These are phyloP conservation scores for Cochlearia excelsa DNA, from an alignment of 345 rosid genomes.

Conservation along the genomic window DNA sequence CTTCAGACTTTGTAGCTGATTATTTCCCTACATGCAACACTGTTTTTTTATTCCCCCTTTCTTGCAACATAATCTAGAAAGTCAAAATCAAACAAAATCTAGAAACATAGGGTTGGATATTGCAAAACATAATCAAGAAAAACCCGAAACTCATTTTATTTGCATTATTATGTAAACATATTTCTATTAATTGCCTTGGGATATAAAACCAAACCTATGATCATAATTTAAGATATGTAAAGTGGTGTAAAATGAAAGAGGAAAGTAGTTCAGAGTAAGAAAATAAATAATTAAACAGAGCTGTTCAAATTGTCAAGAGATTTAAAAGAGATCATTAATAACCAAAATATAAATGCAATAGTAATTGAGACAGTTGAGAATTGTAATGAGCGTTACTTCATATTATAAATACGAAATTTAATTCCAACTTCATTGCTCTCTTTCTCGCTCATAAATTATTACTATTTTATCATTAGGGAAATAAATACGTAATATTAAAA, in stretches of 20 bases:
- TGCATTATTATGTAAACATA: no score
- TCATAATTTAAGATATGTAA: constrained; percentile 8
- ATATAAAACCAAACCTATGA: constrained; percentile 9
- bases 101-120: constrained; percentile 5
- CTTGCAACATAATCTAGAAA: constrained; percentile 16
- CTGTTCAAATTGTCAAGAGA: constrained; percentile 21
- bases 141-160: no score
- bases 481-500: neutral
- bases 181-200: no score
- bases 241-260: constrained; percentile 26
- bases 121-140: constrained; percentile 1
- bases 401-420: constrained; percentile 77
- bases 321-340: constrained; percentile 64
- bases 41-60: neutral
- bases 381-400: constrained; percentile 75
- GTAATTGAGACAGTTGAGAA: constrained; percentile 96
- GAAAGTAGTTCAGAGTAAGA: constrained; percentile 67
- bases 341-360: constrained; percentile 82
- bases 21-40: constrained; percentile 13
- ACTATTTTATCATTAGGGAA: constrained; percentile 20
- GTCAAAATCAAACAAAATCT: constrained; percentile 16
- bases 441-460: constrained; percentile 19
- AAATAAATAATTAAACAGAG: constrained; percentile 32
- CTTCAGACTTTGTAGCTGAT: constrained; percentile 29
- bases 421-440: constrained; percentile 44